Percentiles rank a stretch among this genome's conserved stretches.
Evolutionary conservation across 1,139 yeast species (phyloP).

Genomic region (Suhomyces wounanorum): DNA sequence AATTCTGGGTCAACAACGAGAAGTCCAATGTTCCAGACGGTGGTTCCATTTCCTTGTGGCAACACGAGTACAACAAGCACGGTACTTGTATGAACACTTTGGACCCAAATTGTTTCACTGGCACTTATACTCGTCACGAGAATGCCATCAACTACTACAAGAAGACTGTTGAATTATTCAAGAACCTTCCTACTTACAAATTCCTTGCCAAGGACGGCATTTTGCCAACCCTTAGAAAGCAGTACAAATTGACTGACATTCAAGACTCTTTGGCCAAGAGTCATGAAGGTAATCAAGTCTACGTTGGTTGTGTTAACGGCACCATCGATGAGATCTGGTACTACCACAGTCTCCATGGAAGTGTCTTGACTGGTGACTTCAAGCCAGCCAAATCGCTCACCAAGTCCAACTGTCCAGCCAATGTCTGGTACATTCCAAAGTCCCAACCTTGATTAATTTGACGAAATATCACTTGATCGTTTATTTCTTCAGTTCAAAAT

Average conservation of each 20-base stretch:
- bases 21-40: slow-evolving; percentile 35
- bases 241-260: slow-evolving; percentile 34
- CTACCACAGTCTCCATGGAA: slow-evolving; percentile 39
- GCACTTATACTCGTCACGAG: slow-evolving; percentile 31
- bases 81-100: slow-evolving; percentile 49
- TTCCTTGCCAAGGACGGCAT: slow-evolving; percentile 39
- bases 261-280: slow-evolving; percentile 32
- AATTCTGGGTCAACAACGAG: slow-evolving; percentile 40
- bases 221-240: slow-evolving; percentile 31
- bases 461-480: neutral
- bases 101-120: slow-evolving; percentile 38
- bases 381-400: slow-evolving; percentile 31
- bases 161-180: slow-evolving; percentile 39
- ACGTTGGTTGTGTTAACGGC: slow-evolving; percentile 37
- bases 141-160: slow-evolving; percentile 37
- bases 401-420: slow-evolving; percentile 28
- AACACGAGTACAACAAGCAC: slow-evolving; percentile 47
- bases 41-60: slow-evolving; percentile 36
- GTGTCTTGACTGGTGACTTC: slow-evolving; percentile 38
- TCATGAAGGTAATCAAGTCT: slow-evolving; percentile 34
- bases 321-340: slow-evolving; percentile 44
- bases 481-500: neutral
- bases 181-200: slow-evolving; percentile 36
- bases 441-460: neutral
- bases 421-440: slow-evolving; percentile 39